Conservation (phyloP, 78 protist genomes). For the Dictyostelium discoideum region DNA sequence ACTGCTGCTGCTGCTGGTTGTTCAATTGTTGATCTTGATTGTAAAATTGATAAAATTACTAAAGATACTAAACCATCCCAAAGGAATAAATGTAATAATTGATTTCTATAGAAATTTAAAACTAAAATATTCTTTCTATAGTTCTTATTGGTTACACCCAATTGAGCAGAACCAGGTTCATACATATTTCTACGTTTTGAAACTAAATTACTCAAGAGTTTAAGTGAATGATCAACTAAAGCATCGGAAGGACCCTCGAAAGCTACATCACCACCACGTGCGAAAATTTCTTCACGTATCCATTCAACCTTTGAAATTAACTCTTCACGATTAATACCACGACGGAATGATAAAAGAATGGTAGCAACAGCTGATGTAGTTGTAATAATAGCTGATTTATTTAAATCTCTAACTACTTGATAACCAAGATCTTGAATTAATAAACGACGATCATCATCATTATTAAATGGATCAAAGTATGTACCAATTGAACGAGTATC, state of each 20-base stretch:
- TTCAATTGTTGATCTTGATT: not conserved
- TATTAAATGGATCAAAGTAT: slow-evolving; percentile 62
- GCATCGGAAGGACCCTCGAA: slow-evolving; percentile 82
- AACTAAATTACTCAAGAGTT: slow-evolving; percentile 59
- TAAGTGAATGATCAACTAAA: slow-evolving; percentile 51
- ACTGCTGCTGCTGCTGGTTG: not conserved
- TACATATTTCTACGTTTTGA: slow-evolving; percentile 70
- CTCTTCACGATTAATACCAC: slow-evolving; percentile 81
- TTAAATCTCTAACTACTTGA: slow-evolving; percentile 48
- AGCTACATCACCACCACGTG: slow-evolving; percentile 81
- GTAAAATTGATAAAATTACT: slow-evolving; percentile 17
- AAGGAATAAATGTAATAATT: slow-evolving; percentile 67
- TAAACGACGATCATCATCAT: slow-evolving; percentile 56
- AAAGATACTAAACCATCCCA: slow-evolving; percentile 82
- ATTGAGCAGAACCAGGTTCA: slow-evolving; percentile 70
- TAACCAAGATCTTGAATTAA: slow-evolving; percentile 56
- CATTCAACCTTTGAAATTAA: slow-evolving; percentile 73
- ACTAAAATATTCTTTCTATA: slow-evolving; percentile 52
- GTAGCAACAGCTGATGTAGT: slow-evolving; percentile 77
- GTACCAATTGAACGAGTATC: slow-evolving; percentile 34
- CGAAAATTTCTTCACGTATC: slow-evolving; percentile 76
- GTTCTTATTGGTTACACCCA: slow-evolving; percentile 48
- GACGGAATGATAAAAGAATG: slow-evolving; percentile 78
- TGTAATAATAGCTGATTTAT: slow-evolving; percentile 48
- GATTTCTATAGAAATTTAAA: slow-evolving; percentile 73